Conservation (phyloP, 2,329 filamentous ascomycete species). For the Tolypocladium sp. region DNA sequence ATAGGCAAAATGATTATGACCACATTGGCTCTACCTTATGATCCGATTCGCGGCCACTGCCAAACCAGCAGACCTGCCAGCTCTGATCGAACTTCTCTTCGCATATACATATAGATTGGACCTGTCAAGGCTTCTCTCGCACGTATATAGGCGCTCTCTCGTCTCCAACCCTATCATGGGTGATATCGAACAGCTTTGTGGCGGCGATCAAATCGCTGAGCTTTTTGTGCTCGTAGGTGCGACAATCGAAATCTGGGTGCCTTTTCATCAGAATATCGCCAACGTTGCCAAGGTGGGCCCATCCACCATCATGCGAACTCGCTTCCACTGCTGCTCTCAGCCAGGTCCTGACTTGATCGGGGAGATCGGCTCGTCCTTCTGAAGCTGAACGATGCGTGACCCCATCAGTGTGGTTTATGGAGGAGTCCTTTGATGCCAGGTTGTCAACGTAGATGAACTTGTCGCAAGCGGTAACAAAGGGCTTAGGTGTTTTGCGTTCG, state of each 20-base stretch:
- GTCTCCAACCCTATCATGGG: not conserved
- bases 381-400: no score
- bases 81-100: no score
- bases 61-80: no score
- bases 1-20: no score
- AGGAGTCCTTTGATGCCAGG: not conserved
- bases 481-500: slow-evolving; percentile 19
- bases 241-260: slow-evolving; percentile 19
- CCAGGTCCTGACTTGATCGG: not conserved
- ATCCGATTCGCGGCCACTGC: no score
- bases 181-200: slow-evolving; percentile 1
- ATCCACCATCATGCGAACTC: slow-evolving; percentile 14
- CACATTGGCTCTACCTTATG: no score
- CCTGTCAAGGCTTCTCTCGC: no score
- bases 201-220: slow-evolving; percentile 9
- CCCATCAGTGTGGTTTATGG: no score
- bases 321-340: slow-evolving; percentile 11
- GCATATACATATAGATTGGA: no score
- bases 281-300: slow-evolving; percentile 16
- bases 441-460: slow-evolving; percentile 21
- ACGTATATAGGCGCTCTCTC: no score
- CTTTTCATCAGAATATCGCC: slow-evolving; percentile 14
- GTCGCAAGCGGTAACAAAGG: slow-evolving; percentile 22
- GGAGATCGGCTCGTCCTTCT: no score
- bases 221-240: slow-evolving; percentile 16